Base-by-base conservation (phyloP, 2,329 filamentous ascomycete species). In the Ophiosphaerella herpotricha region DNA sequence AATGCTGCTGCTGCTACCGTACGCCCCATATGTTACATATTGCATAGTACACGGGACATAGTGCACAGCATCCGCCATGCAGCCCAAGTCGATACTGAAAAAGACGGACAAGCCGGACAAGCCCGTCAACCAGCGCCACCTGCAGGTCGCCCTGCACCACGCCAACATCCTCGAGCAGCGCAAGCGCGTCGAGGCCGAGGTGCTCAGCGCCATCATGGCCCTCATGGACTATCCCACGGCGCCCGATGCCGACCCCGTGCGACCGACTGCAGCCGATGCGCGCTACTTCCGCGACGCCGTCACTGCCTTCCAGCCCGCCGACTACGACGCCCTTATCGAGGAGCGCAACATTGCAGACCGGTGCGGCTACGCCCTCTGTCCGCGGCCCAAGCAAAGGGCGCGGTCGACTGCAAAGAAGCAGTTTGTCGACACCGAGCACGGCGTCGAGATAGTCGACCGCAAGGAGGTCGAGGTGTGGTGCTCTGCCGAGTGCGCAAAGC, bases 381-480 rank as follows among this genome's bases (percentile, higher is more conserved):
- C 84, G 1, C 81, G 80, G 13, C 80, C 84, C n/a, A 85, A 85
- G 43, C 75, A 79, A 13, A 75, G 78, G 9, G 82, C 80, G 1
- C 86, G 85, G 13, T 68, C 67, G 4, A 61, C 57, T 1, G 71
- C 68, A 2, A 64, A 52, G 39, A 83, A 85, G 57, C 92, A 86
- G 76, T 87, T 89, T 66, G 80, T 94, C 26, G 76, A 88, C 70
- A 82, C 81, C 1, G 74, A 71, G 11, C 81, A 80, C 46, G 78
- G 78, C 38, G 76, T 83, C 58, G 78, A 79, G 56, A 87, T 96
- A 40, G 85, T 95, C 23, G 82, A 84, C 51, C 84, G 82, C 45
- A 84, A 85, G 58, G 85, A 90, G 65, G 74, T 92, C 13, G 90
- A 94, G 75, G 88, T 86, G 74, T 99, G 91, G 90, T 99, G 94